These are phyloP conservation scores for Helicocarpus griseus DNA, from an alignment of 2,329 filamentous ascomycete species.

Conservation along the genomic window DNA sequence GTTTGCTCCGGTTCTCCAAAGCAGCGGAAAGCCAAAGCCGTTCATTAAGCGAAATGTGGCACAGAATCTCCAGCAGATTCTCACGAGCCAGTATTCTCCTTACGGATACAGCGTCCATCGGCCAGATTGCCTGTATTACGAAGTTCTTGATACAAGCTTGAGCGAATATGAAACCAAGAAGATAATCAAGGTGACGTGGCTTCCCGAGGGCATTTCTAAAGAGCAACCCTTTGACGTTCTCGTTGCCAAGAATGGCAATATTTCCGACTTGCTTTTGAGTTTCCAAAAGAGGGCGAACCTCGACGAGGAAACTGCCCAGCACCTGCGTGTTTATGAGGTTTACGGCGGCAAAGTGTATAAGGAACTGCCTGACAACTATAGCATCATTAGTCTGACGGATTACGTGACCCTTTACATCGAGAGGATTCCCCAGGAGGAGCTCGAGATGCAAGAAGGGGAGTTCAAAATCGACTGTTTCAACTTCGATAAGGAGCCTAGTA, in stretches of 20 bases:
- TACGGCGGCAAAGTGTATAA: conserved; percentile 78
- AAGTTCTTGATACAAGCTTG: conserved; percentile 87
- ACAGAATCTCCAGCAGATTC: conserved; percentile 66
- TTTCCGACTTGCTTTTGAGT: conserved; percentile 66
- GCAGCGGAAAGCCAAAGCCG: conserved; percentile 65
- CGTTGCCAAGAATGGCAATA: conserved; percentile 73
- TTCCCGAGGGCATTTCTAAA: conserved; percentile 85
- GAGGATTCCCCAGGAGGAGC: conserved; percentile 61
- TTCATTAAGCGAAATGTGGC: conserved; percentile 64
- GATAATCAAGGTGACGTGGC: conserved; percentile 68
- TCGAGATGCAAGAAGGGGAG: conserved; percentile 52
- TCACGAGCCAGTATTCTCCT: conserved; percentile 62
- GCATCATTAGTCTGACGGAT: conserved; percentile 75
- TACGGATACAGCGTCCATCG: conserved; percentile 63
- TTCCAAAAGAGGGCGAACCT: conserved; percentile 74
- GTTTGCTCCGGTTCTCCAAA: conserved; percentile 75
- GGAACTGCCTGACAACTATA: conserved; percentile 58
- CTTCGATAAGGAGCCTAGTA: conserved; percentile 80
- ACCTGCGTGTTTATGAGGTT: conserved; percentile 72
- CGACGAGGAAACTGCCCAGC: conserved; percentile 61
- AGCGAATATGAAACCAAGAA: conserved; percentile 92
- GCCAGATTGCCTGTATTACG: conserved; percentile 75
- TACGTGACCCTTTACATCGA: conserved; percentile 77
- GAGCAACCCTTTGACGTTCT: conserved; percentile 79
- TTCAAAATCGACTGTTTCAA: conserved; percentile 74